Percentiles rank a stretch among this genome's conserved stretches.
Evolutionary conservation across 345 rosid genomes (phyloP).

Genomic region (Hibiscus syriacus): DNA sequence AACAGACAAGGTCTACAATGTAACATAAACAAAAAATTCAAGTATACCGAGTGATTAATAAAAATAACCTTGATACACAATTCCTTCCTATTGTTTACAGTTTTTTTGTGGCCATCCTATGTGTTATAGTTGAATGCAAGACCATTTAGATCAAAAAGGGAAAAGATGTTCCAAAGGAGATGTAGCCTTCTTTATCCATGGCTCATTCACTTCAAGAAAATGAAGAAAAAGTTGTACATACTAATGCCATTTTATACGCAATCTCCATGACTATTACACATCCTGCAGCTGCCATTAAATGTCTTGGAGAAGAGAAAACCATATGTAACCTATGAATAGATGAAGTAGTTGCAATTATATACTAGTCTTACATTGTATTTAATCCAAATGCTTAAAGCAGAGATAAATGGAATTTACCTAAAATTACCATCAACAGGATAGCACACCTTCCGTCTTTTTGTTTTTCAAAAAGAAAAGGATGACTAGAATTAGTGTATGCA

Average conservation of each 20-base stretch:
- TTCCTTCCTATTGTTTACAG: neutral
- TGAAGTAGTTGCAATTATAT: slow-evolving; percentile 3
- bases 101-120: too few species aligned
- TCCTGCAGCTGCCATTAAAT: slow-evolving; percentile 77
- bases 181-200: neutral
- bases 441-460: neutral
- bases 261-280: slow-evolving; percentile 82
- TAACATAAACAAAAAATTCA: neutral
- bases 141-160: neutral
- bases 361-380: neutral
- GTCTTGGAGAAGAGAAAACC: slow-evolving; percentile 99
- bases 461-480: neutral
- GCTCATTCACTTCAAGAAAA: neutral
- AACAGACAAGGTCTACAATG: neutral
- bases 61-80: neutral
- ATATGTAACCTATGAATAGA: slow-evolving; percentile 64
- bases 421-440: neutral
- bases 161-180: neutral
- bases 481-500: neutral
- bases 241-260: slow-evolving; percentile 73
- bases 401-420: neutral
- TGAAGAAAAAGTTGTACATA: slow-evolving; percentile 23
- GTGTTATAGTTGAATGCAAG: neutral
- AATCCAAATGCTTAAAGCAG: neutral
- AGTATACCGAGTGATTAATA: neutral